Conservation (phyloP, 768 basidiomycete species). For the Suillus sp. region DNA sequence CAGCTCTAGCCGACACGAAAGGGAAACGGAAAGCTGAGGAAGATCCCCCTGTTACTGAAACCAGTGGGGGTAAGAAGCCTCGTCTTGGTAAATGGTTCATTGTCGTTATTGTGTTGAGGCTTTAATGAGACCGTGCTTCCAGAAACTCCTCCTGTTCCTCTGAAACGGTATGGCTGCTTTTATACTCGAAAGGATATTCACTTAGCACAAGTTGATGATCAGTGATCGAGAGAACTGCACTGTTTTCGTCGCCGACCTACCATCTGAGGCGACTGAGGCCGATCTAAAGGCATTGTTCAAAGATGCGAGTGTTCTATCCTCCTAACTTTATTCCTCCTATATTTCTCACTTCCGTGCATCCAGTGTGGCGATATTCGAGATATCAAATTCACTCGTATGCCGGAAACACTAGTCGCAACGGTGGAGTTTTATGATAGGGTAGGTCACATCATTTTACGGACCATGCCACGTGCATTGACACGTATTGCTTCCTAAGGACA, state of each 20-base stretch:
- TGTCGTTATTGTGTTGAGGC: not conserved
- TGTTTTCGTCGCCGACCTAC: slow-evolving; percentile 81
- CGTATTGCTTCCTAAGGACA: slow-evolving; percentile 51
- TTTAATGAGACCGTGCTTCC: not conserved
- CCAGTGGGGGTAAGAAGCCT: slow-evolving; percentile 61
- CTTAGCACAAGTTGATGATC: not conserved
- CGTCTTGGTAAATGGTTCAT: slow-evolving; percentile 51
- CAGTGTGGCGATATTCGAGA: slow-evolving; percentile 91
- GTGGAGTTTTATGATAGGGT: slow-evolving; percentile 81
- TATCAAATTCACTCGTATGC: slow-evolving; percentile 70
- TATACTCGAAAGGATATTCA: not conserved
- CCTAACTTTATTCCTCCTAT: not conserved
- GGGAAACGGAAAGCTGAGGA: slow-evolving; percentile 71
- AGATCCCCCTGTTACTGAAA: slow-evolving; percentile 31
- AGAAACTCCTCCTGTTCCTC: slow-evolving; percentile 49
- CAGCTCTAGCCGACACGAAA: slow-evolving; percentile 39
- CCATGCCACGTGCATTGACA: slow-evolving; percentile 4
- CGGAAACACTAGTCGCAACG: slow-evolving; percentile 68
- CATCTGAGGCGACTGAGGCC: slow-evolving; percentile 54
- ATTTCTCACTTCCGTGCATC: slow-evolving; percentile 17
- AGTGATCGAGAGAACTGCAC: slow-evolving; percentile 97
- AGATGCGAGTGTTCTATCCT: slow-evolving; percentile 60
- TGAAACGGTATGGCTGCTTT: slow-evolving; percentile 56
- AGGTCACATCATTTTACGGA: not conserved
- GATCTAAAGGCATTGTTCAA: slow-evolving; percentile 78